Conservation (phyloP, 257 asterid genomes). For the Knoxia roxburghii region DNA sequence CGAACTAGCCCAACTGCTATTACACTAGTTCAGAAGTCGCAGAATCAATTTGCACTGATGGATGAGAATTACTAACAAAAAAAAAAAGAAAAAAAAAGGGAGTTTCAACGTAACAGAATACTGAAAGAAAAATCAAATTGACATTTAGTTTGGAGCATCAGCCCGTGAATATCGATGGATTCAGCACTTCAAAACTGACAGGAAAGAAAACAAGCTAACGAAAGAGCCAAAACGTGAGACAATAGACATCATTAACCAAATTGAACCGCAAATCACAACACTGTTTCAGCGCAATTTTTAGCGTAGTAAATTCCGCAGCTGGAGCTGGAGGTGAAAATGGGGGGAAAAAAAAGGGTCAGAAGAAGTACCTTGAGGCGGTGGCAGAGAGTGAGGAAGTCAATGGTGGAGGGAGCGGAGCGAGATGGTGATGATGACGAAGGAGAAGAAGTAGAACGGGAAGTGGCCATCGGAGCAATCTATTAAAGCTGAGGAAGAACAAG, state of each 20-base stretch:
- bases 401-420: conserved; percentile 67
- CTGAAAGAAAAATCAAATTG: background rate
- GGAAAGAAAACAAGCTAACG: background rate
- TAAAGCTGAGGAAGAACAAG: conserved; percentile 17
- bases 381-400: conserved; percentile 89
- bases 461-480: conserved; percentile 47
- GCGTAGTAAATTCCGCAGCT: background rate
- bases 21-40: too few species aligned
- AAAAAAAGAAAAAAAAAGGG: background rate
- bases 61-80: too few species aligned
- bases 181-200: background rate
- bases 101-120: too few species aligned
- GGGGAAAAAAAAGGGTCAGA: background rate
- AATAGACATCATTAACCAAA: too few species aligned
- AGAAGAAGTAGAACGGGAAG: conserved; percentile 31
- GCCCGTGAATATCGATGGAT: background rate
- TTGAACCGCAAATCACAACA: background rate
- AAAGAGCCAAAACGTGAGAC: background rate
- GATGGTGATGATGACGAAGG: conserved; percentile 28
- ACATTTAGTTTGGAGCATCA: background rate
- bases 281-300: background rate
- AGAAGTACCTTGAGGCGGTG: conserved; percentile 74
- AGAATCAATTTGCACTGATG: too few species aligned
- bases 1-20: background rate
- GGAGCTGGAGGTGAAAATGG: background rate